Conservation (phyloP, 2,329 filamentous ascomycete species). For the Emydomyces testavorans region DNA sequence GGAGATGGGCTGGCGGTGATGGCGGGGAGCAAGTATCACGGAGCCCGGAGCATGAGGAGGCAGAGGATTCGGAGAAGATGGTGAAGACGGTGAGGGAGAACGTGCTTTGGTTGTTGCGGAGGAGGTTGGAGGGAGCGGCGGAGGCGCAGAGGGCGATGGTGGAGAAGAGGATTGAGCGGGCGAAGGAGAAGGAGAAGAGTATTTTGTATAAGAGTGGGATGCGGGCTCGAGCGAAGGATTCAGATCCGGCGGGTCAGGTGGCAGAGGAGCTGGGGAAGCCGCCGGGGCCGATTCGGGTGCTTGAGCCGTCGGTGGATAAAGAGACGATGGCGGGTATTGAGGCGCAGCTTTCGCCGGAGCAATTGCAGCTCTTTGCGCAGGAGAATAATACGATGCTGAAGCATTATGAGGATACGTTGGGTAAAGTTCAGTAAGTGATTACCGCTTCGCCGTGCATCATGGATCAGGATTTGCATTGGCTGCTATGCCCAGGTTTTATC, state of each 20-base stretch:
- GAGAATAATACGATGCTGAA: slow-evolving; percentile 88
- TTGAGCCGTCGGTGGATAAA: slow-evolving; percentile 22
- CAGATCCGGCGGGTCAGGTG: slow-evolving; percentile 20
- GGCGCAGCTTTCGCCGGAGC: slow-evolving; percentile 62
- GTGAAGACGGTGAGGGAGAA: slow-evolving; percentile 64
- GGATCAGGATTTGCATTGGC: no score
- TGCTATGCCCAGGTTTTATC: no score
- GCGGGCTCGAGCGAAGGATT: slow-evolving; percentile 11
- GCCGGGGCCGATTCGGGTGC: slow-evolving; percentile 21
- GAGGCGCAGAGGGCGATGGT: slow-evolving; percentile 82
- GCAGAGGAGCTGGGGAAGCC: slow-evolving; percentile 20
- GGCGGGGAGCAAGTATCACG: slow-evolving; percentile 36
- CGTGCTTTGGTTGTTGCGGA: slow-evolving; percentile 69
- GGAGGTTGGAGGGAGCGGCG: slow-evolving; percentile 63
- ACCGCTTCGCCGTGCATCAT: not conserved
- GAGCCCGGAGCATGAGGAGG: slow-evolving; percentile 55
- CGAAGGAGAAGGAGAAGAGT: slow-evolving; percentile 81
- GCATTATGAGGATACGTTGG: slow-evolving; percentile 85
- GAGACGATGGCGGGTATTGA: slow-evolving; percentile 34
- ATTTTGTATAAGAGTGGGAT: slow-evolving; percentile 59
- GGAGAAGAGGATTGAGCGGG: slow-evolving; percentile 70
- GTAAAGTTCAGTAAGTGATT: slow-evolving; percentile 74
- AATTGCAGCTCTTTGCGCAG: slow-evolving; percentile 84
- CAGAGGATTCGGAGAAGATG: slow-evolving; percentile 58
- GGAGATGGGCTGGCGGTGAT: slow-evolving; percentile 52